phyloP scores from a whole-genome alignment of 257 asterid genomes.

The Solanum commersonii region DNA sequence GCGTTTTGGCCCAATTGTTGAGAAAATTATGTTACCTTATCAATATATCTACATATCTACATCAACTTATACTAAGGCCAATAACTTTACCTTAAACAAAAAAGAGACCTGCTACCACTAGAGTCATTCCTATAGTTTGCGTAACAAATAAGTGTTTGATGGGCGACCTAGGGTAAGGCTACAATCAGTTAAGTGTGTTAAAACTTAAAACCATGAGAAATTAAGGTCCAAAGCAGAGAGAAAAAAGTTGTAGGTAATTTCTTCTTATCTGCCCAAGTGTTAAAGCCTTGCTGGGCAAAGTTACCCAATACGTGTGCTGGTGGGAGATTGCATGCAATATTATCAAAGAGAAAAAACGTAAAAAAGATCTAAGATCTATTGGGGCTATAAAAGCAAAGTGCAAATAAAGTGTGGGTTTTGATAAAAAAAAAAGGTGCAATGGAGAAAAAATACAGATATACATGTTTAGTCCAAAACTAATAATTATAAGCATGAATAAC shows the following conservation, averaged over 20 bases:
- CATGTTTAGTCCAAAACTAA: background rate
- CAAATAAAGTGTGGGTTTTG: background rate
- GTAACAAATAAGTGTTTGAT: background rate
- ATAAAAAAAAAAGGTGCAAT: background rate
- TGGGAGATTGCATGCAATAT: background rate
- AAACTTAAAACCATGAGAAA: background rate
- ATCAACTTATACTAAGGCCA: background rate
- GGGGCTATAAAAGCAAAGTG: background rate
- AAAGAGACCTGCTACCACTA: background rate
- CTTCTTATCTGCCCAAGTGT: background rate
- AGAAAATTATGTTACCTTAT: background rate
- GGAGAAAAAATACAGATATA: background rate
- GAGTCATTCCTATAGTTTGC: background rate
- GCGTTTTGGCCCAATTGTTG: background rate
- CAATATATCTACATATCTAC: background rate
- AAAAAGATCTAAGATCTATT: background rate
- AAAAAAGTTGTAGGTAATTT: background rate
- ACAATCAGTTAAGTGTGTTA: background rate
- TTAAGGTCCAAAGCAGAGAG: background rate
- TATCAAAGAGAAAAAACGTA: background rate
- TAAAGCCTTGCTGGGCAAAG: background rate
- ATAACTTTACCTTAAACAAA: background rate
- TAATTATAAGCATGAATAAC: background rate
- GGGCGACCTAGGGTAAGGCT: background rate
- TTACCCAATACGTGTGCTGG: background rate